These are phyloP conservation scores for Agaricus blazei DNA, from an alignment of 768 basidiomycete genomes.

Conservation along the genomic window DNA sequence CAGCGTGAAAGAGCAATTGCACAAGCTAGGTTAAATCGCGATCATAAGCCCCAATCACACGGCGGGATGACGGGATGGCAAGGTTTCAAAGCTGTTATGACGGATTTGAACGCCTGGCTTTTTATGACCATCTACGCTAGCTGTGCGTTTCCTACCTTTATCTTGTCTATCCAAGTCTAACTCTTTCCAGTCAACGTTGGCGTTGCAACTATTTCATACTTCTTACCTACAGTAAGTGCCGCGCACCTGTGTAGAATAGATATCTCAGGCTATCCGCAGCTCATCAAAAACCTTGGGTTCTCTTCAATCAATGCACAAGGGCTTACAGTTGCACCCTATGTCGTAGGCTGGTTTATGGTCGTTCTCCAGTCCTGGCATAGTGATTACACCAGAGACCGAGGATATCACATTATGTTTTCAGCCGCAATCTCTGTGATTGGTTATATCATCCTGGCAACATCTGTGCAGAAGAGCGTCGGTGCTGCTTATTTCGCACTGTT, in stretches of 20 bases:
- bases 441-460: conserved; percentile 51
- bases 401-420: conserved; percentile 51
- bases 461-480: conserved; percentile 44
- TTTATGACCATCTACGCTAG: conserved; percentile 49
- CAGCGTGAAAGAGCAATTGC: conserved; percentile 51
- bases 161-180: neutral
- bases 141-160: conserved; percentile 28
- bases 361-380: conserved; percentile 51
- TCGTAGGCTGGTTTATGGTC: conserved; percentile 52
- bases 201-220: conserved; percentile 52
- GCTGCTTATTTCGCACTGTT: conserved; percentile 56
- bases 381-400: conserved; percentile 48
- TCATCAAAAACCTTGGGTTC: conserved; percentile 54
- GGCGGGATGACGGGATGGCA: conserved; percentile 54
- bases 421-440: conserved; percentile 40
- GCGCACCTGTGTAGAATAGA: neutral
- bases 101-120: conserved; percentile 47
- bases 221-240: conserved; percentile 43
- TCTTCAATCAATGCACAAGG: conserved; percentile 53
- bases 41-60: conserved; percentile 53
- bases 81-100: conserved; percentile 47
- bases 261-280: conserved; percentile 19
- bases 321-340: conserved; percentile 53
- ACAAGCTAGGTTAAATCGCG: conserved; percentile 48
- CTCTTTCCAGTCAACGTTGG: conserved; percentile 43